Base-by-base conservation (phyloP, 176 grass and related monocot genomes). In the Echinochloa phyllopogon region DNA sequence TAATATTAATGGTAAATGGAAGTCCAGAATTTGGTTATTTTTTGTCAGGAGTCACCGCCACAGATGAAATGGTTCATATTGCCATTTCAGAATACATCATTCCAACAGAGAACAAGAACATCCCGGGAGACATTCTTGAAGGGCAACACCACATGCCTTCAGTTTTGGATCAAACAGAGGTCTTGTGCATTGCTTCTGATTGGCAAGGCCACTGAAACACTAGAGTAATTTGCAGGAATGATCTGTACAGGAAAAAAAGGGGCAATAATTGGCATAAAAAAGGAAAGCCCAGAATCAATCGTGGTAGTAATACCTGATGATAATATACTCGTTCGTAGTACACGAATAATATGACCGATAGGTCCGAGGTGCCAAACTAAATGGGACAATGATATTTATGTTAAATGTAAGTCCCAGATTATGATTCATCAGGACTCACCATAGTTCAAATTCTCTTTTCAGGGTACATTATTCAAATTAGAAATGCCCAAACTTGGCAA, bases 71-170 rank as follows among this genome's bases (percentile, higher is more conserved):
- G 20, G 41, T 43, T 50, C 77, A 55, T 49, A 44, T 41, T 60
- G 15, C 85, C 15, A 17, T 70, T 83, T 86, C 49, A 77, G 74
- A 75, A 59, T 76, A 33, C 61, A 75, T 84, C 84, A 57, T 80
- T 87, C 27, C 17, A 15, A n/a, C 17, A 49, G n/a, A n/a, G 58
- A 75, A 56, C 38, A 7, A 42, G 55, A 82, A 44, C 69, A 78
- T 65, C 9, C 29, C 40, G 42, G 17, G 39, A n/a, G 71, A 49
- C 21, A 68, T 77, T 52, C 40, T 47, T 72, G 0, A n/a, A 52
- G 43, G 62, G 3, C 29, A 49, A 56, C 10, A 70, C 10, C 20
- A 4, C 44, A 44, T 44, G 42, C 6, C 42, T 9, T 33, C 29
- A 33, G 29, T 33, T 33, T 33, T 33, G 29, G 29, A 44, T 24